Conservation (phyloP, 495 filamentous ascomycete genomes). For the Talaromyces liani region DNA sequence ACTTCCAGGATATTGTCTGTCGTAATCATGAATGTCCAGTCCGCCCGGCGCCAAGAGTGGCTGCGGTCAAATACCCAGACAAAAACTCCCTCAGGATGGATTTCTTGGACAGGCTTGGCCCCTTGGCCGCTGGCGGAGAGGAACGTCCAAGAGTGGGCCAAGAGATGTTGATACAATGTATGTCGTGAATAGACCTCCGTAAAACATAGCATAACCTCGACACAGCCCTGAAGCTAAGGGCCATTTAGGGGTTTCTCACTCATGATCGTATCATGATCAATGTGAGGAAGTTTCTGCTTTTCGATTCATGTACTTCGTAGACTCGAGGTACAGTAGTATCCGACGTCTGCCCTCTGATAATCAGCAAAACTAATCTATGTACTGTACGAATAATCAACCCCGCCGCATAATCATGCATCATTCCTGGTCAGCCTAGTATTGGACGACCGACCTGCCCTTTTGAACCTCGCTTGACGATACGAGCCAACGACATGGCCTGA, state of each 20-base stretch:
- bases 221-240: not conserved
- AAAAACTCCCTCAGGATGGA: not conserved
- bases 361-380: too few species aligned
- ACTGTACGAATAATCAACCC: too few species aligned
- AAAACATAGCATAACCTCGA: not conserved
- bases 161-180: not conserved
- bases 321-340: not conserved
- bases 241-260: not conserved
- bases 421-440: not conserved
- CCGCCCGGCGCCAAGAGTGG: constrained; percentile 5
- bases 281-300: not conserved
- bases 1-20: not conserved
- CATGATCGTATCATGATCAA: not conserved
- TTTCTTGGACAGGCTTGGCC: not conserved
- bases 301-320: not conserved
- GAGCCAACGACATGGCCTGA: not conserved
- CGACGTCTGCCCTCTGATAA: too few species aligned
- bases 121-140: constrained; percentile 8
- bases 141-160: constrained; percentile 5
- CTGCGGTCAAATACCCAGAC: not conserved
- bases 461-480: not conserved
- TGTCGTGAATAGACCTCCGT: not conserved
- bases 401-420: not conserved
- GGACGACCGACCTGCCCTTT: not conserved
- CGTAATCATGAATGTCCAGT: not conserved